phyloP scores from a whole-genome alignment of 371 early-diverging fungal genomes.

The Apophysomyces ossiformis region DNA sequence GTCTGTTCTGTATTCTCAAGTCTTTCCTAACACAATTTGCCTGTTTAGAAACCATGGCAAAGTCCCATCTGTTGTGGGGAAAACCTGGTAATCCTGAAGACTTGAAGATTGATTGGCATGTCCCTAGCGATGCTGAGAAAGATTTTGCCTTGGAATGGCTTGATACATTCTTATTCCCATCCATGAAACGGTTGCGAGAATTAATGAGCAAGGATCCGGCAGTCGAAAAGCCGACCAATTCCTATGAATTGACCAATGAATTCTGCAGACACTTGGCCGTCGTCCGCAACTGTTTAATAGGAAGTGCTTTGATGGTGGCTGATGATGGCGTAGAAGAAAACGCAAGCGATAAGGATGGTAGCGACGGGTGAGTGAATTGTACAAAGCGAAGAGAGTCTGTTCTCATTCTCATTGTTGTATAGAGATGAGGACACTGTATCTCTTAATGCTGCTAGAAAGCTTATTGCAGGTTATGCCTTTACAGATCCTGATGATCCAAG shows the following conservation, averaged over 20 bases:
- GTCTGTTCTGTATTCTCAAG: not conserved
- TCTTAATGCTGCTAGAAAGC: conserved; percentile 30
- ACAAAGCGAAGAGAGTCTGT: not conserved
- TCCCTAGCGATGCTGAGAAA: conserved; percentile 70
- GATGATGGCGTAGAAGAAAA: conserved; percentile 53
- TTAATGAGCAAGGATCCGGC: conserved; percentile 39
- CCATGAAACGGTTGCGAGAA: conserved; percentile 49
- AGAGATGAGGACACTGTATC: conserved; percentile 47
- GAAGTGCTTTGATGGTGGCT: conserved; percentile 56
- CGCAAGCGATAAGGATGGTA: conserved; percentile 6
- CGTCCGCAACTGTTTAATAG: conserved; percentile 57
- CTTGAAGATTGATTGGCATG: conserved; percentile 76
- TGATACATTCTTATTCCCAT: conserved; percentile 50
- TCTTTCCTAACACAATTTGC: not conserved
- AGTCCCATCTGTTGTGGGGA: conserved; percentile 83
- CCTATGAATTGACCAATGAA: conserved; percentile 54
- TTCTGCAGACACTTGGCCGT: conserved; percentile 64
- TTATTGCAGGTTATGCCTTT: conserved; percentile 68
- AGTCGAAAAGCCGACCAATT: conserved; percentile 23
- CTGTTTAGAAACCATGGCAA: conserved; percentile 47
- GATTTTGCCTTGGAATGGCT: conserved; percentile 70
- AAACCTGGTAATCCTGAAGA: conserved; percentile 55
- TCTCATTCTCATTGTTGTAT: conserved; percentile 1
- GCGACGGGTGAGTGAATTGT: not conserved
- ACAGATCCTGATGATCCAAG: conserved; percentile 56